These are phyloP conservation scores for Yarrowia keelungensis DNA, from an alignment of 805 yeast genomes.

Conservation along the genomic window DNA sequence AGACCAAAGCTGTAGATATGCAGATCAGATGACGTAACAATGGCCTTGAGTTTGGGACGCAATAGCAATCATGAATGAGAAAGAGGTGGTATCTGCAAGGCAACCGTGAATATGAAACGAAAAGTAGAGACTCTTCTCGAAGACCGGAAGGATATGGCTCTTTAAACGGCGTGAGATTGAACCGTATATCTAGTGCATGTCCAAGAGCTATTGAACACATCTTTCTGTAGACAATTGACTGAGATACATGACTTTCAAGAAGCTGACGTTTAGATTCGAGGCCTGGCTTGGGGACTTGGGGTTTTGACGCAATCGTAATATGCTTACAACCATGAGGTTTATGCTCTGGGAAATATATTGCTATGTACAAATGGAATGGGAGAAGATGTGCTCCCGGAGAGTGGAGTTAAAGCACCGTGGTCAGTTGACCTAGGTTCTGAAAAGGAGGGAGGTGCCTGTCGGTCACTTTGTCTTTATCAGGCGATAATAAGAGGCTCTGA, in stretches of 20 bases:
- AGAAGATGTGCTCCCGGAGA: constrained; percentile 3
- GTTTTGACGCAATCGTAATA: constrained; percentile 17
- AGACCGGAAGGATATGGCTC: background rate
- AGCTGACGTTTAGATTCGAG: constrained; percentile 1
- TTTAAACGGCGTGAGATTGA: background rate
- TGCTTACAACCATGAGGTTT: constrained; percentile 15
- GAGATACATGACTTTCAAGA: too few relatives aligned
- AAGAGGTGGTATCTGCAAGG: background rate
- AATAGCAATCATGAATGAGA: constrained; percentile 34
- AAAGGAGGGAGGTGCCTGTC: background rate
- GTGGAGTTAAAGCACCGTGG: constrained; percentile 24
- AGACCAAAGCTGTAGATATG: constrained; percentile 32
- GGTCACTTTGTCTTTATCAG: constrained; percentile 10
- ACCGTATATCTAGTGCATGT: background rate
- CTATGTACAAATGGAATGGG: constrained; percentile 31
- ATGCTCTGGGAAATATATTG: constrained; percentile 33
- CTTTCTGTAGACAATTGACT: too few relatives aligned
- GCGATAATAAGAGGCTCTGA: background rate
- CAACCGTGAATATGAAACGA: constrained; percentile 11
- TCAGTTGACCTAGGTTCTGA: constrained; percentile 6
- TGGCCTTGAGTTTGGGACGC: constrained; percentile 35
- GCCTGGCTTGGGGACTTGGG: background rate
- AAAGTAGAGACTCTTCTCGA: constrained; percentile 21
- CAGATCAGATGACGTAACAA: constrained; percentile 39
- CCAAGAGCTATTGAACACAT: too few relatives aligned